Percentiles rank a stretch among this genome's conserved stretches.
Evolutionary conservation across 345 rosid genomes (phyloP).

Genomic region (Hibiscus syriacus): DNA sequence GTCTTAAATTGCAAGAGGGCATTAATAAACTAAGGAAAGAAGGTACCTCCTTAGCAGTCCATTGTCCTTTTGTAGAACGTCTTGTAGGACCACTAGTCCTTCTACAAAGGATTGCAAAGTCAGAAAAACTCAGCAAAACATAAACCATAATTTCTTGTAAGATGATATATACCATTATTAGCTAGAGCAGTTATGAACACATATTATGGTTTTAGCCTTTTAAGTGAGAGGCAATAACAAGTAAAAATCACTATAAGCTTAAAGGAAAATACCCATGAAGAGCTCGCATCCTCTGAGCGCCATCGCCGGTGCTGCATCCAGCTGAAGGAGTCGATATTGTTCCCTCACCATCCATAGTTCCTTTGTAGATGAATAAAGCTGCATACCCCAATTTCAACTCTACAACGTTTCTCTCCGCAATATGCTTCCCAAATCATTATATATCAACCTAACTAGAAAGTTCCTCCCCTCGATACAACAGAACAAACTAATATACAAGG

Average conservation of each 20-base stretch:
- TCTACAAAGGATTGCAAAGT: constrained; percentile 32
- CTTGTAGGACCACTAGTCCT: constrained; percentile 96
- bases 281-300: constrained; percentile 42
- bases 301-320: constrained; percentile 34
- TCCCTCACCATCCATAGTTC: constrained; percentile 69
- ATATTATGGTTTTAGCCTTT: too few relatives aligned
- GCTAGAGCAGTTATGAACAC: too few relatives aligned
- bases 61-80: too few relatives aligned
- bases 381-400: constrained; percentile 51
- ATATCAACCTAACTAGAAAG: too few relatives aligned
- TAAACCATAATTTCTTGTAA: background rate
- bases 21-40: background rate
- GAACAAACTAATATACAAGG: constrained; percentile 17
- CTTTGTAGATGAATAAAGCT: constrained; percentile 29
- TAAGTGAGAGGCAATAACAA: too few relatives aligned
- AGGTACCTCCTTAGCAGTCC: constrained; percentile 95
- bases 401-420: constrained; percentile 34
- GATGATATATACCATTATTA: background rate
- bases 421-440: constrained; percentile 50
- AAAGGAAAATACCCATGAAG: constrained; percentile 54
- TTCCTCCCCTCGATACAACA: constrained; percentile 20
- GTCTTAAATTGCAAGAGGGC: background rate
- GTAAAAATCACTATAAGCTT: too few relatives aligned
- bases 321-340: constrained; percentile 44
- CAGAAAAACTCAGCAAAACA: background rate